Percentiles rank a stretch among this genome's conserved stretches.
These are phyloP conservation scores for Basipetospora chlamydospora DNA, from an alignment of 2,329 filamentous ascomycete genomes.

Conservation along the genomic window DNA sequence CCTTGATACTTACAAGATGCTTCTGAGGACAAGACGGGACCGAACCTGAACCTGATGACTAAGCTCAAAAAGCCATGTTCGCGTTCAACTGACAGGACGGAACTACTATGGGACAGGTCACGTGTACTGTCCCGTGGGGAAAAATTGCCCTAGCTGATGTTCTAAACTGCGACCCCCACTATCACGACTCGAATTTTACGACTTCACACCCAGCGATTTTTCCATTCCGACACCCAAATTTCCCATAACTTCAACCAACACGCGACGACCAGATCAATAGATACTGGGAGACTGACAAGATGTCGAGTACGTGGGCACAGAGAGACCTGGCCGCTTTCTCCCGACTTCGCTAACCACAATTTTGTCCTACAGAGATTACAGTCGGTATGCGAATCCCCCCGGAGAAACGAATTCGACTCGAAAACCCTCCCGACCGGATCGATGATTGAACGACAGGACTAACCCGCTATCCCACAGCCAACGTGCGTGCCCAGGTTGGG, in stretches of 20 bases:
- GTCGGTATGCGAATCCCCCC: constrained; percentile 33
- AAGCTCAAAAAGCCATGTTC: background rate
- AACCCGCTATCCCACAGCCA: constrained; percentile 51
- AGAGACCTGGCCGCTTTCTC: background rate
- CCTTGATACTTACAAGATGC: no score
- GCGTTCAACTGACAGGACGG: no score
- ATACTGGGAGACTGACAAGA: constrained; percentile 77
- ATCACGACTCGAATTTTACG: background rate
- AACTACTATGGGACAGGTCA: background rate
- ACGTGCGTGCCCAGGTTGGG: constrained; percentile 89
- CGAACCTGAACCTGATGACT: background rate
- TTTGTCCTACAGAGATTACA: constrained; percentile 45
- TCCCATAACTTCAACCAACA: constrained; percentile 3
- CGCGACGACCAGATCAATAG: constrained; percentile 8
- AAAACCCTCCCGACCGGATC: no score
- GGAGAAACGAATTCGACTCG: background rate
- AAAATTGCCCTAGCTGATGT: constrained; percentile 8
- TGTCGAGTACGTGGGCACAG: constrained; percentile 39
- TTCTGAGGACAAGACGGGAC: no score
- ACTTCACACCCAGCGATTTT: background rate
- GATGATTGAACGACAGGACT: no score
- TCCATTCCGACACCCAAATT: background rate
- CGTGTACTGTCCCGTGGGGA: constrained; percentile 6
- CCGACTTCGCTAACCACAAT: background rate
- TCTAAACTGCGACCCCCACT: constrained; percentile 4